A percentile compares a stretch with the other conserved stretches of the same genome.
These are phyloP conservation scores for Floccularia luteovirens DNA, from an alignment of 768 basidiomycete genomes.

Conservation along the genomic window DNA sequence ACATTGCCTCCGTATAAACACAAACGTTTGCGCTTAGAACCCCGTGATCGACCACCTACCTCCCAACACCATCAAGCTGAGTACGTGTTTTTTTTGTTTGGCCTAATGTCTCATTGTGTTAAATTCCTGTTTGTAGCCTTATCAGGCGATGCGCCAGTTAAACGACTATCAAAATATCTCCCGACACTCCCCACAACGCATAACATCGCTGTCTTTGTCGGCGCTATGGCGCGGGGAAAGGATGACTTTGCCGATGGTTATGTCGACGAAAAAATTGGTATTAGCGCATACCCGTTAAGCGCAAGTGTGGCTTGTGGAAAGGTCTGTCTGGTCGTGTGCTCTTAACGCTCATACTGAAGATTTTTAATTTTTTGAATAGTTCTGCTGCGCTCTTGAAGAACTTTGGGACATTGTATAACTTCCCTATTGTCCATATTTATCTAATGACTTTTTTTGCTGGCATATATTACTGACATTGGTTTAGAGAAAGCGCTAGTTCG, in stretches of 20 bases:
- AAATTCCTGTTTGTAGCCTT: conserved; percentile 5
- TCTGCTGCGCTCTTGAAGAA: conserved; percentile 89
- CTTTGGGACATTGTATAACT: conserved; percentile 85
- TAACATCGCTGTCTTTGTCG: conserved; percentile 90
- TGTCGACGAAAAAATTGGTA: conserved; percentile 94
- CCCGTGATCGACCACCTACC: conserved; percentile 93
- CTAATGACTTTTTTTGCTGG: conserved; percentile 6
- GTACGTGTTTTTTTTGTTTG: conserved; percentile 37
- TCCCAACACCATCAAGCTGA: conserved; percentile 91
- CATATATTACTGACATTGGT: conserved; percentile 2
- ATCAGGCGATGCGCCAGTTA: conserved; percentile 5
- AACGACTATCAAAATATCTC: conserved; percentile 57
- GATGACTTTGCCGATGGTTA: conserved; percentile 96
- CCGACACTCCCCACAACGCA: conserved; percentile 83
- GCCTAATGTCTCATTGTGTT: neutral
- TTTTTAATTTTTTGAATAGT: too few relatives aligned
- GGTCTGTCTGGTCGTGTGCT: conserved; percentile 44
- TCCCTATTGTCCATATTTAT: conserved; percentile 1
- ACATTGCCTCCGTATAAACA: too few relatives aligned
- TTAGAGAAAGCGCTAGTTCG: neutral
- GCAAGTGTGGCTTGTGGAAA: conserved; percentile 96
- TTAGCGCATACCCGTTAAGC: conserved; percentile 89
- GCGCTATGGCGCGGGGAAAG: conserved; percentile 94
- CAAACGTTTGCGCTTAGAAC: too few relatives aligned
- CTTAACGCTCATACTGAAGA: too few relatives aligned